phyloP scores from a whole-genome alignment of 1,284 basidiomycete species.

The Ganoderma lingzhi region DNA sequence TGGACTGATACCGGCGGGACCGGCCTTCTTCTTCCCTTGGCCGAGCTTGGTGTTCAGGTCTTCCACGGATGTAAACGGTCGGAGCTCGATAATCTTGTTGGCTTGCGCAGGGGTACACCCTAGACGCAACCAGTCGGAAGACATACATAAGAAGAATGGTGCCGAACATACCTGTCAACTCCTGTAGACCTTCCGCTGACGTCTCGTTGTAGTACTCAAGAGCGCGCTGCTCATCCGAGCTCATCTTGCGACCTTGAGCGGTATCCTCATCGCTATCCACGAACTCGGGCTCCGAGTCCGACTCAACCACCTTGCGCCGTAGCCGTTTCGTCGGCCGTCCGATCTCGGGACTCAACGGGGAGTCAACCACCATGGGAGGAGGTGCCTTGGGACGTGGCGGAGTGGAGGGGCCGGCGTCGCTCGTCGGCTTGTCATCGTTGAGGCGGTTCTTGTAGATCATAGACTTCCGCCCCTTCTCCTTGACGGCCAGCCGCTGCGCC shows the following conservation, averaged over 20 bases:
- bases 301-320: conserved; percentile 68
- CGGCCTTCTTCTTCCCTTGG: conserved; percentile 85
- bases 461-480: conserved; percentile 79
- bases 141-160: not conserved
- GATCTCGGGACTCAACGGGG: conserved; percentile 48
- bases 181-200: conserved; percentile 79
- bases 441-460: conserved; percentile 77
- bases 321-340: conserved; percentile 55
- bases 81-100: conserved; percentile 77
- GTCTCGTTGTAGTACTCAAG: conserved; percentile 90
- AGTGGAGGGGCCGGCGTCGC: conserved; percentile 27
- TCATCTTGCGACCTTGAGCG: conserved; percentile 27
- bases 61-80: conserved; percentile 84
- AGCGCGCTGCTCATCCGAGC: conserved; percentile 55
- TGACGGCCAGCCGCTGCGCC: conserved; percentile 65
- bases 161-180: conserved; percentile 80
- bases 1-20: conserved; percentile 84
- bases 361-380: conserved; percentile 20
- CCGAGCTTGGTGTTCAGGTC: conserved; percentile 83
- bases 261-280: conserved; percentile 45
- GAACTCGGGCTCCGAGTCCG: conserved; percentile 67
- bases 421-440: conserved; percentile 46
- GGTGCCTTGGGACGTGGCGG: conserved; percentile 33
- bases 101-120: conserved; percentile 90
- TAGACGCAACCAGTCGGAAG: conserved; percentile 44